These are phyloP conservation scores for Xylaria sp. DNA, from an alignment of 2,329 filamentous ascomycete species.

Conservation along the genomic window DNA sequence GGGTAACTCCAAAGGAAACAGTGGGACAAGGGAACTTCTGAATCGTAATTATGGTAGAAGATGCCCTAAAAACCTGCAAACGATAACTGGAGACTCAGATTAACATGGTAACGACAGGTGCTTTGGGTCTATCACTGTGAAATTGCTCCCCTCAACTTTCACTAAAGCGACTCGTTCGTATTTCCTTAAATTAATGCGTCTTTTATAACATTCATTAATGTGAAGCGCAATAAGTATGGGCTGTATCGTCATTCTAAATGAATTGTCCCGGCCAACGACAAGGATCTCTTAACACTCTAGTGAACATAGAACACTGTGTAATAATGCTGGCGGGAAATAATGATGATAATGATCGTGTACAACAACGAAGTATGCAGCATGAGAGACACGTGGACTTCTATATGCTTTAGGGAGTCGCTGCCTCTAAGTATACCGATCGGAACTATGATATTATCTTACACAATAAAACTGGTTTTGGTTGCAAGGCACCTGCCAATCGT, in stretches of 20 bases:
- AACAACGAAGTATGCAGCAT: neutral
- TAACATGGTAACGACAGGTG: neutral
- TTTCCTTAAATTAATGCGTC: neutral
- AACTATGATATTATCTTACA: neutral
- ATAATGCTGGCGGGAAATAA: neutral
- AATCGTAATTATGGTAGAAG: neutral
- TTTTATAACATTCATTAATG: no score
- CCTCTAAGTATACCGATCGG: neutral
- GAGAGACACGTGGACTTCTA: neutral
- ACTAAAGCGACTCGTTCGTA: neutral
- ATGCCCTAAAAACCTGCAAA: neutral
- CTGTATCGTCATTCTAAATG: neutral
- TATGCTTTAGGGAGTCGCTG: neutral
- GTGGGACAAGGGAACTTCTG: neutral
- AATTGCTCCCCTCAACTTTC: neutral
- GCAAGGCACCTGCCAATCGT: conserved; percentile 10
- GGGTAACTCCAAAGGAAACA: neutral
- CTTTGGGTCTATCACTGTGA: neutral
- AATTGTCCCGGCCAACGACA: neutral
- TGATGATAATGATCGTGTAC: neutral
- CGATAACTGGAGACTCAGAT: neutral
- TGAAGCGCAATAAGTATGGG: neutral
- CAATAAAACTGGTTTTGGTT: neutral
- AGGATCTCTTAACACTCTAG: neutral
- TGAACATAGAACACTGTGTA: neutral